Percentiles rank a stretch among this genome's conserved stretches.
Conservation (phyloP, 1,139 yeast genomes). For the Taphrina populina region DNA sequence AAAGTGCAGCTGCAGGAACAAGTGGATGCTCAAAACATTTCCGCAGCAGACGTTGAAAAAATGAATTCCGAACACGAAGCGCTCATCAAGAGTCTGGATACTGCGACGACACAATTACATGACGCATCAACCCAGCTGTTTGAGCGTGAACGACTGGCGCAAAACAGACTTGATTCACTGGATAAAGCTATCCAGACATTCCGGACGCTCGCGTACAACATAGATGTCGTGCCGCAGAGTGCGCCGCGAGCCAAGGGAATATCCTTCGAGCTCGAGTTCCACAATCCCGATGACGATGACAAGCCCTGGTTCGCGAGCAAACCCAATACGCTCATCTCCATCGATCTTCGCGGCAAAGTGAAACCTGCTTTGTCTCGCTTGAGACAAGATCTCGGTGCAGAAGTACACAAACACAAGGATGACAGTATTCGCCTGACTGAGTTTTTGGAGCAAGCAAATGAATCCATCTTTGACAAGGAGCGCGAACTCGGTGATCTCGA, state of each 20-base stretch:
- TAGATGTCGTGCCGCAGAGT: constrained; percentile 45
- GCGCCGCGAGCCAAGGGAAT: constrained; percentile 38
- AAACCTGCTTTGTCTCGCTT: constrained; percentile 50
- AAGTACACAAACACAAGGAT: constrained; percentile 58
- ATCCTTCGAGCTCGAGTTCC: constrained; percentile 44
- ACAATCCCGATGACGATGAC: constrained; percentile 43
- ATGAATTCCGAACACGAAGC: constrained; percentile 63
- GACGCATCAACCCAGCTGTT: constrained; percentile 47
- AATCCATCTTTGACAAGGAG: constrained; percentile 56
- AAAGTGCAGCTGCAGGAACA: constrained; percentile 52
- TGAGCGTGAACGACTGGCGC: constrained; percentile 54
- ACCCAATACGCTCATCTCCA: constrained; percentile 48
- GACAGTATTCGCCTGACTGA: constrained; percentile 62
- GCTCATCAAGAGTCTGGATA: constrained; percentile 58
- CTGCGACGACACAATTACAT: constrained; percentile 51
- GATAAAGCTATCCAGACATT: constrained; percentile 57
- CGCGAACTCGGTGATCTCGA: constrained; percentile 63
- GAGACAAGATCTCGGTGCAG: constrained; percentile 53
- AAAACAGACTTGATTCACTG: constrained; percentile 53
- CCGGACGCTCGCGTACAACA: constrained; percentile 55
- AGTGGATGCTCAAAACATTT: constrained; percentile 57
- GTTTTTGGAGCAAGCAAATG: constrained; percentile 57
- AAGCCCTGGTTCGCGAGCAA: constrained; percentile 50
- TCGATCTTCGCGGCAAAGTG: constrained; percentile 46
- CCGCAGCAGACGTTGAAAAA: constrained; percentile 61